Base-by-base conservation (phyloP, 441 rosid genomes). In the Sinapis alba region DNA sequence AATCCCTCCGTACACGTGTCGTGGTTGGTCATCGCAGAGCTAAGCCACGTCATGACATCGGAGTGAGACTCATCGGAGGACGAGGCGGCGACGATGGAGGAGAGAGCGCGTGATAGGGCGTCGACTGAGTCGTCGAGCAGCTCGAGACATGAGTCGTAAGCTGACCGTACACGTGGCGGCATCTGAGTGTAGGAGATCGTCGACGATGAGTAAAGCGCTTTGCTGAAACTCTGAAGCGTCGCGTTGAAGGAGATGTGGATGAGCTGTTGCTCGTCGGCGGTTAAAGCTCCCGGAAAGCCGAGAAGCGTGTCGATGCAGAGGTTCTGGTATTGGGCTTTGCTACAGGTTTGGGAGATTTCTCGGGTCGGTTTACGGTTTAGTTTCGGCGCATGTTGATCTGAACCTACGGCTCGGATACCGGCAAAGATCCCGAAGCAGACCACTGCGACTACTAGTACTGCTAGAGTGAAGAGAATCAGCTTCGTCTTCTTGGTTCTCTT, bases 1-100 rank as follows among this genome's bases (percentile, higher is more conserved):
- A 95, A 89, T 12, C 99, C 99, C 36, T 95, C 98, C 9, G 82
- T 57, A 19, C 99, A 95, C 13, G 99, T 95, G 87, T 95, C 99
- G 62, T 95, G 97, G 63, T 93, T 92, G 2, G 98, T 95, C 84
- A 95, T 62, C 5, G 99, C 89, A 0, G 97, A 80, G 86, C 98
- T 90, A 15, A 95, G 93, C 99, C 98, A 95, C 71, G 97, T 95
- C 85, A 83, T 45, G 56, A 93, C 93, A 50, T 95, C 99, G 32
- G 87, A 80, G 0, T 62, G 26, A 28, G 86, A 82, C 24, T 87
- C 88, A 0, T 54, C 71, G n/a, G 58, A 32, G 5, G 63, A 26
- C 1, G 75, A 69, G 3, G 8, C 28, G 20, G 86, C 76, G 2
- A 66, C 76, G 56, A 92, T 81, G 32, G 83, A 38, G 82, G 84